These are phyloP conservation scores for Balakata baccata DNA, from an alignment of 345 rosid genomes.

Conservation along the genomic window DNA sequence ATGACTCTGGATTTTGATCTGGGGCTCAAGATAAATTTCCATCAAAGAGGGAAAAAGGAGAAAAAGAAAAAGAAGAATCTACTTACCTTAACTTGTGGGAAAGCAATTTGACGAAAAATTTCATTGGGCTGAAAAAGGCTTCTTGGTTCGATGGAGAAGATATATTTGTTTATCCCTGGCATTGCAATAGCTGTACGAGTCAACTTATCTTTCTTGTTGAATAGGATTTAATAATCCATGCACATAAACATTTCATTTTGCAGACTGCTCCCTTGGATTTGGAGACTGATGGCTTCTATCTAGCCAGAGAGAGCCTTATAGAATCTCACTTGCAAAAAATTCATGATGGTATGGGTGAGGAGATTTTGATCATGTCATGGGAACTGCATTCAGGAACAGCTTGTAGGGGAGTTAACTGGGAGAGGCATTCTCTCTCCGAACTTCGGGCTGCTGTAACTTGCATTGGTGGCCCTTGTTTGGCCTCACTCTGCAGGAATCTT, in stretches of 20 bases:
- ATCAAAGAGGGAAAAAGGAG: neutral
- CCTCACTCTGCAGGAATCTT: conserved; percentile 62
- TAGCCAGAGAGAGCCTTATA: conserved; percentile 45
- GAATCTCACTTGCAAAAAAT: conserved; percentile 60
- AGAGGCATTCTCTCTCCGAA: conserved; percentile 56
- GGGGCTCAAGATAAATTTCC: neutral
- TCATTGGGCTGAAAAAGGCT: neutral
- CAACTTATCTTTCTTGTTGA: neutral
- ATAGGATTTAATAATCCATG: neutral
- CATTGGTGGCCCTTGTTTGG: conserved; percentile 68
- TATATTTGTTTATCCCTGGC: neutral
- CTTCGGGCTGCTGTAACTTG: conserved; percentile 85
- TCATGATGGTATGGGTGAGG: conserved; percentile 73
- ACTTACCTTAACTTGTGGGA: neutral
- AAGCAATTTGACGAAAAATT: neutral
- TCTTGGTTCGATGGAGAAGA: too few relatives aligned
- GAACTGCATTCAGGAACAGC: conserved; percentile 63
- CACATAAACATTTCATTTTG: conserved; percentile 12
- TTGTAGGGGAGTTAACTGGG: conserved; percentile 85
- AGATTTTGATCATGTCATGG: conserved; percentile 72
- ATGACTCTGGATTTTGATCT: neutral
- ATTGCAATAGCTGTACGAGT: neutral
- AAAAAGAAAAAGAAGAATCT: neutral
- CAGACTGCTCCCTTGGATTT: conserved; percentile 90
- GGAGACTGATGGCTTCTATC: conserved; percentile 64